A percentile compares a stretch with the other conserved stretches of the same genome.
phyloP scores from a whole-genome alignment of 2,329 filamentous ascomycete species.

The Chaetomium globosum region DNA sequence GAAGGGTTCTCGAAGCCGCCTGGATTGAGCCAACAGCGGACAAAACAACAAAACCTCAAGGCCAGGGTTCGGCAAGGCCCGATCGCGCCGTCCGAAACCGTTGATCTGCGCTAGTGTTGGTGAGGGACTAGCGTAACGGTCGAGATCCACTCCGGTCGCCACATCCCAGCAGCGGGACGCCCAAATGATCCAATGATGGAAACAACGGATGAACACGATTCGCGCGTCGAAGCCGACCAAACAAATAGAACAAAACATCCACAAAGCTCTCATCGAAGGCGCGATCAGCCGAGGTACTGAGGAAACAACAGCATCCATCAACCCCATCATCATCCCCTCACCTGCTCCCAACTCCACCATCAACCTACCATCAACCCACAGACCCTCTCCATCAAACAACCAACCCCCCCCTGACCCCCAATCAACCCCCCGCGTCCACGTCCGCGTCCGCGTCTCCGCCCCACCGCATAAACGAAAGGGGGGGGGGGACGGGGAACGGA shows the following conservation, averaged over 20 bases:
- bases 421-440: neutral
- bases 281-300: neutral
- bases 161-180: no score
- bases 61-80: constrained; percentile 16
- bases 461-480: neutral
- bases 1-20: constrained; percentile 17
- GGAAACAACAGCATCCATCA: neutral
- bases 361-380: neutral
- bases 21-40: no score
- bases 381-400: neutral
- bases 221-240: neutral
- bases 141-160: neutral
- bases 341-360: no score
- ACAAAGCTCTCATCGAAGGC: neutral
- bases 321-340: no score
- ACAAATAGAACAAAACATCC: neutral
- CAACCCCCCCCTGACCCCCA: neutral
- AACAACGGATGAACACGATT: neutral
- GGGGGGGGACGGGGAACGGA: neutral
- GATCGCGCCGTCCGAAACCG: constrained; percentile 12
- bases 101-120: constrained; percentile 18
- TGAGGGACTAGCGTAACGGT: constrained; percentile 23
- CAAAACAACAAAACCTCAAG: neutral
- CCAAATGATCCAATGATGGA: no score
- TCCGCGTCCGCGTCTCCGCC: neutral